Evolutionary conservation across 2,329 filamentous ascomycete genomes (phyloP), one percentile per base, ranked within the genome.

Genomic region (Pyrenochaeta sp.): DNA sequence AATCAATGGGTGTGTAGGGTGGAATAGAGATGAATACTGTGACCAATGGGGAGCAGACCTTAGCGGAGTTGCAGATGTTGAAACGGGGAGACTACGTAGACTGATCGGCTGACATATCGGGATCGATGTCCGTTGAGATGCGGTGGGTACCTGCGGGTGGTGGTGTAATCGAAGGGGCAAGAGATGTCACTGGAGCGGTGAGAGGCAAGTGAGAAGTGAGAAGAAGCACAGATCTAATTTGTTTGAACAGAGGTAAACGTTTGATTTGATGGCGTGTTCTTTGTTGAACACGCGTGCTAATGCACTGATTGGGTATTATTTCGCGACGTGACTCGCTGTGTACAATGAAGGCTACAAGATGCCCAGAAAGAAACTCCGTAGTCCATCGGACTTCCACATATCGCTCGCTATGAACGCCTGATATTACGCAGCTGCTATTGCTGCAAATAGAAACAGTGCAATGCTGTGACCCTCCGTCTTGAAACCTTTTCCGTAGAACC

Each of bases 281-380:
- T 30, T 47, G 19, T 47, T 32, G 45, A 47, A 34, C n/a, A 28
- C 22, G 27, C 15, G 19, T 36, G 45, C 28, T 60, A 36, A 57
- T 12, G 50, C 60, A 62, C 57, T 50, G 32, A 44, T 43, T 49
- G 60, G 60, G 57, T 60, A 62, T 58, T 62, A 62, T 60, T 40
- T 47, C 43, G 53, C 49, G 37, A 52, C 9, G 32, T 46, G 51
- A 47, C 28, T 58, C 58, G 58, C 58, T 44, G 47, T 54, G 51
- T 58, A 50, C 34, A 50, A 28, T 43, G 36, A 50, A 30, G 43
- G 47, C 47, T 43, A 32, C 27, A 24, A 13, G 32, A 39, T 37
- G 42, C 47, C 28, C 10, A 28, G n/a, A 28, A 49, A 10, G 25
- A 53, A 46, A 58, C 32, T 45, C 50, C 47, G 50, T 50, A 59